Percentiles rank a stretch among this genome's conserved stretches.
phyloP scores from a whole-genome alignment of 2,329 filamentous ascomycete species.

The Aspergillus viridinutans region DNA sequence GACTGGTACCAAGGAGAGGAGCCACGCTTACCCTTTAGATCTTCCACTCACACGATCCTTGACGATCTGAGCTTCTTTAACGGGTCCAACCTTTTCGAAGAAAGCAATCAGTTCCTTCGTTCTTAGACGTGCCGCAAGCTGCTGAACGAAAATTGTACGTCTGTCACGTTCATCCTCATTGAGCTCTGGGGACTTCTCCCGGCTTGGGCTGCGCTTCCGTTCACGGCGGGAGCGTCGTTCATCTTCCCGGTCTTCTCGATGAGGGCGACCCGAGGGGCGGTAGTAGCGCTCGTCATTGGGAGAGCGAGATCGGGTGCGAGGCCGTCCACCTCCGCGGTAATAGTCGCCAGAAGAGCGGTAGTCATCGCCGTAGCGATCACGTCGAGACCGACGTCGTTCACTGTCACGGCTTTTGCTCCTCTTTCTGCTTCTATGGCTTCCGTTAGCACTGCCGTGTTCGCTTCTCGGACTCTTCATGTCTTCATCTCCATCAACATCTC shows the following conservation, averaged over 20 bases:
- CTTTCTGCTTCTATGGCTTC: constrained; percentile 73
- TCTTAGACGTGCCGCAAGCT: constrained; percentile 87
- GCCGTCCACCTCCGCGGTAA: constrained; percentile 62
- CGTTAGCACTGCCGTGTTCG: constrained; percentile 66
- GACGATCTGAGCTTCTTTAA: constrained; percentile 97
- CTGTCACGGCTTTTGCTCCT: constrained; percentile 75
- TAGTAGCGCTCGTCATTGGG: constrained; percentile 59
- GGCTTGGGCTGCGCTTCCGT: constrained; percentile 43
- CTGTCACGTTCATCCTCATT: constrained; percentile 96
- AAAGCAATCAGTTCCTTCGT: constrained; percentile 91
- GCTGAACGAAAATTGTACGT: constrained; percentile 96
- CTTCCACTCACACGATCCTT: constrained; percentile 95
- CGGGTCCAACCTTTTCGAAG: constrained; percentile 90
- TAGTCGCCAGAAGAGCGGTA: constrained; percentile 61
- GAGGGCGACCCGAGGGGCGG: constrained; percentile 47
- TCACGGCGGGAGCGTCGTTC: constrained; percentile 51
- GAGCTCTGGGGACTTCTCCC: constrained; percentile 58
- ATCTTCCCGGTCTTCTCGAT: constrained; percentile 47
- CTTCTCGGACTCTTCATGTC: constrained; percentile 64
- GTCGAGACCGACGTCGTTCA: constrained; percentile 68
- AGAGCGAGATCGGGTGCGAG: constrained; percentile 68
- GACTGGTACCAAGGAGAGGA: constrained; percentile 1
- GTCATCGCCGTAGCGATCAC: constrained; percentile 58
- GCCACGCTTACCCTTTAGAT: constrained; percentile 78
- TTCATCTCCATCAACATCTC: constrained; percentile 55